Evolutionary conservation across 768 basidiomycete genomes (phyloP).

Genomic region (Mycena sanguinolenta): DNA sequence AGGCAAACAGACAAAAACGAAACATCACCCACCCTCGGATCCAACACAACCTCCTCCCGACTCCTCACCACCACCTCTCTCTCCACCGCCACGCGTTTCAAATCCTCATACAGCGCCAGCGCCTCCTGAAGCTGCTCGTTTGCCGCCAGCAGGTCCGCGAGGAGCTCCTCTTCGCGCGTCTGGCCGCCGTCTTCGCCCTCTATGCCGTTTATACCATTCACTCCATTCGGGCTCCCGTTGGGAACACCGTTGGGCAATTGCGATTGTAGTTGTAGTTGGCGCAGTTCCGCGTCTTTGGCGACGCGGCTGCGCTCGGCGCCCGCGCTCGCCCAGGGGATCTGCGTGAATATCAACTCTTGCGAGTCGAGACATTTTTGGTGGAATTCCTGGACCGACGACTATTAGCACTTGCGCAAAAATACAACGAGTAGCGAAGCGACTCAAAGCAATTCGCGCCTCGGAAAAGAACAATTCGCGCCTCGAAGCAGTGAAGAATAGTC

Average conservation of each 20-base stretch:
- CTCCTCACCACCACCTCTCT: conserved; percentile 19
- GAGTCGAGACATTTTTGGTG: conserved; percentile 82
- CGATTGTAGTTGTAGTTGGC: no score
- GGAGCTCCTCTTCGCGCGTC: conserved; percentile 47
- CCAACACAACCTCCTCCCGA: conserved; percentile 49
- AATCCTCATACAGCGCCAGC: conserved; percentile 22
- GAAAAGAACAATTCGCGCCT: no score
- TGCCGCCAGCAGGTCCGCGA: conserved; percentile 14
- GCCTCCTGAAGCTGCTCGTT: conserved; percentile 29
- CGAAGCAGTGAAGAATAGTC: no score
- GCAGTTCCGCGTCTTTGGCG: conserved; percentile 21
- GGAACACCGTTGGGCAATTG: no score
- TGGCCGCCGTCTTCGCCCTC: no score
- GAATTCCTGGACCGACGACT: no score
- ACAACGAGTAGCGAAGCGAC: no score
- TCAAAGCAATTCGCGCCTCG: no score
- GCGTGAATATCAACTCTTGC: conserved; percentile 87
- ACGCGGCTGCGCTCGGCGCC: conserved; percentile 70
- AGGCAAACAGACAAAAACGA: no score
- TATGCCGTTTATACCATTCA: no score
- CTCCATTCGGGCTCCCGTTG: no score
- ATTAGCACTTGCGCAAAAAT: no score
- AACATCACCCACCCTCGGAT: conserved; percentile 67
- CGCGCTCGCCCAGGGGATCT: conserved; percentile 93
- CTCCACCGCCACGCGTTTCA: conserved; percentile 24